A percentile compares a stretch with the other conserved stretches of the same genome.
Evolutionary conservation across 148 eudicot species (phyloP).

Genomic region (Amaranthus cruentus): DNA sequence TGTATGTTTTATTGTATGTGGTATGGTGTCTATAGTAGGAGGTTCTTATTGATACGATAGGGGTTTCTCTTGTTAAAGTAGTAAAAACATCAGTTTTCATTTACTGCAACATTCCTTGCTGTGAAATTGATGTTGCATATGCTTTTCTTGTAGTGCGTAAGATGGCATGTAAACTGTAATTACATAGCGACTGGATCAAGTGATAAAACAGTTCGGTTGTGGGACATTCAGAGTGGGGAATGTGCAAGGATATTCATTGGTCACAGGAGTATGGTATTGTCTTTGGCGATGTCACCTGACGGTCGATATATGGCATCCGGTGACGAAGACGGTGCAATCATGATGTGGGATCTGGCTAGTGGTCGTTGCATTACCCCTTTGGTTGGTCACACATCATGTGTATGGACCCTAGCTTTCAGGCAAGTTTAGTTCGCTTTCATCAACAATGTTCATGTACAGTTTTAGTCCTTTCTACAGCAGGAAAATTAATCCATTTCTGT

Average conservation of each 20-base stretch:
- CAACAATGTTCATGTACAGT: neutral
- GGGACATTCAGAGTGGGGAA: slow-evolving; percentile 96
- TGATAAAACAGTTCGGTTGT: slow-evolving; percentile 92
- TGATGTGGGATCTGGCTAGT: slow-evolving; percentile 98
- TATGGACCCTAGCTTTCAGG: slow-evolving; percentile 97
- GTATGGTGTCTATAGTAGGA: neutral
- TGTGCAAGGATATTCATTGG: slow-evolving; percentile 93
- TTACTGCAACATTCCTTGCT: neutral
- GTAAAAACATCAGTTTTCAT: neutral
- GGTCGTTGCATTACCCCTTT: slow-evolving; percentile 91
- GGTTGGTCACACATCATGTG: slow-evolving; percentile 90
- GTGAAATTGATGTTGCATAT: slow-evolving; percentile 11
- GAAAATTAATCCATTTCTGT: neutral
- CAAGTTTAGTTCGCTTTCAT: slow-evolving; percentile 13
- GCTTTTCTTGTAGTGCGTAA: slow-evolving; percentile 62
- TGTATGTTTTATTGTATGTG: neutral
- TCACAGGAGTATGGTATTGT: slow-evolving; percentile 83
- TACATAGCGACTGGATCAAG: slow-evolving; percentile 99
- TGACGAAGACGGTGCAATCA: slow-evolving; percentile 92
- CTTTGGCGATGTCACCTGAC: slow-evolving; percentile 97
- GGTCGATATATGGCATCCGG: slow-evolving; percentile 99
- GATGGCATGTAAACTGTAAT: slow-evolving; percentile 97
- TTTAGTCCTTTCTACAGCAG: neutral
- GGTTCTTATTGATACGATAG: neutral
- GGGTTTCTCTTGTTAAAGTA: neutral